A percentile compares a stretch with the other conserved stretches of the same genome.
Conservation (phyloP, 1,139 yeast species). For the Debaryomycetaceae sp. region DNA sequence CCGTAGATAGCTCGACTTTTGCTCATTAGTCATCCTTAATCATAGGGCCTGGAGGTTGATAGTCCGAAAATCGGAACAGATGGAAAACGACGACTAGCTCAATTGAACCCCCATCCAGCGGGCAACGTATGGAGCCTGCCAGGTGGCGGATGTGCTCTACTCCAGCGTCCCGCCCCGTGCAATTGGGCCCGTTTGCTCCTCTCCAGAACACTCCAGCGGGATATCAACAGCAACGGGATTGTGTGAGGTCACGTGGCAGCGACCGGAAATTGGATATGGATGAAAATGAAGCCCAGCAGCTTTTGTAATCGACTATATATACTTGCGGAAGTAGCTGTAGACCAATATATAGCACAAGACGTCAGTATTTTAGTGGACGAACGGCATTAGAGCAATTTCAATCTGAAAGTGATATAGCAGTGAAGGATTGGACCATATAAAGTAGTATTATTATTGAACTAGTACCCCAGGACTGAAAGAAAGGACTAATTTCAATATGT, state of each 20-base stretch:
- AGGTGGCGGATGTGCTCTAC: too few species aligned
- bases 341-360: background rate
- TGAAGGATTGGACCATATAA: too few species aligned
- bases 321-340: background rate
- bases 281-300: background rate
- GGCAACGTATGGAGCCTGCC: too few species aligned
- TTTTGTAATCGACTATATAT: background rate
- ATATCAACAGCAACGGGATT: background rate
- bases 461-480: too few species aligned
- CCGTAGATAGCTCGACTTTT: background rate
- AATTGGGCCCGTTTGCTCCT: background rate
- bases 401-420: too few species aligned
- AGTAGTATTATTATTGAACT: too few species aligned
- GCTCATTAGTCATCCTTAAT: background rate
- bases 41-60: background rate
- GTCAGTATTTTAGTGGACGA: background rate
- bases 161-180: too few species aligned
- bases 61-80: background rate
- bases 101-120: too few species aligned
- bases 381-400: background rate
- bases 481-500: constrained; percentile 5
- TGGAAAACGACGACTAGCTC: too few species aligned
- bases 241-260: background rate
- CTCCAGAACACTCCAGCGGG: background rate
- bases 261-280: background rate